phyloP scores from a whole-genome alignment of 2,329 filamentous ascomycete genomes.

The Cytospora paraplurivora region DNA sequence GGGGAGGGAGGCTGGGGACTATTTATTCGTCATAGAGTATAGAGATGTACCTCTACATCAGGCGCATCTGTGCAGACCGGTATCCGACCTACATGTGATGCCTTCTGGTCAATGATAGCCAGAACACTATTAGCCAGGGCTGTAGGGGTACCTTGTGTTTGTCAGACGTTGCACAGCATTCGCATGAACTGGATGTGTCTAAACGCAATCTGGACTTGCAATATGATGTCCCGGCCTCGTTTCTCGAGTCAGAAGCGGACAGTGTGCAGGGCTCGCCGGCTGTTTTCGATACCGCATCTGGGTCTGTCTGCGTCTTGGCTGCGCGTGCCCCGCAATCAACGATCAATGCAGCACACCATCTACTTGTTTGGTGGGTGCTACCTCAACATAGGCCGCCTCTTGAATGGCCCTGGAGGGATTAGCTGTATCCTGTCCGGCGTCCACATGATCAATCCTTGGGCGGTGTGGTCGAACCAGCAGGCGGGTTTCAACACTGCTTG shows the following conservation, averaged over 20 bases:
- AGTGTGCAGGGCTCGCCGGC: constrained; percentile 9
- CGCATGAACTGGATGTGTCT: neutral
- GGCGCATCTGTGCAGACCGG: neutral
- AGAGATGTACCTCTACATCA: neutral
- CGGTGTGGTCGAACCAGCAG: neutral
- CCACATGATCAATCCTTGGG: constrained; percentile 25
- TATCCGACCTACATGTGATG: neutral
- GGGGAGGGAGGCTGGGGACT: neutral
- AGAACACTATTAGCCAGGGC: neutral
- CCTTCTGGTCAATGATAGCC: neutral
- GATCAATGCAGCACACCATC: constrained; percentile 21
- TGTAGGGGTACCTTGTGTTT: neutral
- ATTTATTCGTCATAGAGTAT: neutral
- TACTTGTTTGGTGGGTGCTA: constrained; percentile 10
- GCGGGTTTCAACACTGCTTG: neutral
- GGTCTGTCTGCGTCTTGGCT: constrained; percentile 16
- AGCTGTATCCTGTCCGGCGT: constrained; percentile 20
- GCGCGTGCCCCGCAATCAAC: constrained; percentile 20
- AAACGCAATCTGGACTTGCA: constrained; percentile 2
- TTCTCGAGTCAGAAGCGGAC: neutral
- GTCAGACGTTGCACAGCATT: neutral
- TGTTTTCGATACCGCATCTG: constrained; percentile 15
- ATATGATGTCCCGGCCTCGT: neutral
- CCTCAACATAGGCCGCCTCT: neutral
- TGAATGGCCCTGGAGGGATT: constrained; percentile 20